These are phyloP conservation scores for Polytolypa hystricis DNA, from an alignment of 2,329 filamentous ascomycete species.

Conservation along the genomic window DNA sequence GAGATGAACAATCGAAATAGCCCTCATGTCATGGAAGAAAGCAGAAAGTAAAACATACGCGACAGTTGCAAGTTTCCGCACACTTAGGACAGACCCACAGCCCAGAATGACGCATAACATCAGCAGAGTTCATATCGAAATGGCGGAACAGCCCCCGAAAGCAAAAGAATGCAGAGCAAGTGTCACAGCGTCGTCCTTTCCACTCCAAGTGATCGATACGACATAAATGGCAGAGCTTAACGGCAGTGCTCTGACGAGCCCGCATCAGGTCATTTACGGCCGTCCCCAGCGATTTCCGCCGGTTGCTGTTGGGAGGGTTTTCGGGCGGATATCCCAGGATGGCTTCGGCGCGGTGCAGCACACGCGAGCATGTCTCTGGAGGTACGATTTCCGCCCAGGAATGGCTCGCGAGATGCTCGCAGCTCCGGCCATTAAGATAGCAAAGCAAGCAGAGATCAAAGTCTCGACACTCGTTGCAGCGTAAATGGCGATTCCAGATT, in stretches of 20 bases:
- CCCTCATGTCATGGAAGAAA: too few species aligned
- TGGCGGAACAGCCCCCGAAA: conserved; percentile 26
- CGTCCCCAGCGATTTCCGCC: conserved; percentile 18
- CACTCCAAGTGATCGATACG: conserved; percentile 25
- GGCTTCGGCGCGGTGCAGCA: conserved; percentile 17
- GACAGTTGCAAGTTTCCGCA: conserved; percentile 24
- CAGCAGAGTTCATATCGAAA: conserved; percentile 23
- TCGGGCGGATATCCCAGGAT: conserved; percentile 18
- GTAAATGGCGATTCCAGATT: conserved; percentile 30
- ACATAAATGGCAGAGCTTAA: conserved; percentile 25
- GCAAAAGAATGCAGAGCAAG: conserved; percentile 26
- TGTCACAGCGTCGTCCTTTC: conserved; percentile 24
- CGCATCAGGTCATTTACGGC: conserved; percentile 22
- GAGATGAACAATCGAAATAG: neutral
- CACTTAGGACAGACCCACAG: conserved; percentile 27
- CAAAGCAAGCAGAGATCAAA: conserved; percentile 27
- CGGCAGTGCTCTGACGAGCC: conserved; percentile 14
- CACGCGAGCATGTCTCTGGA: conserved; percentile 17
- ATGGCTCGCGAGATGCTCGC: conserved; percentile 23
- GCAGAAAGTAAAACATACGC: conserved; percentile 10
- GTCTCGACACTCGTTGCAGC: conserved; percentile 26
- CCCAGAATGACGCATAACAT: conserved; percentile 20
- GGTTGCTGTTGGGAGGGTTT: conserved; percentile 5
- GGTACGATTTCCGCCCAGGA: conserved; percentile 25
- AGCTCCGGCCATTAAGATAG: conserved; percentile 26